These are phyloP conservation scores for Bipolaris sorokiniana DNA, from an alignment of 2,329 filamentous ascomycete species.

Conservation along the genomic window DNA sequence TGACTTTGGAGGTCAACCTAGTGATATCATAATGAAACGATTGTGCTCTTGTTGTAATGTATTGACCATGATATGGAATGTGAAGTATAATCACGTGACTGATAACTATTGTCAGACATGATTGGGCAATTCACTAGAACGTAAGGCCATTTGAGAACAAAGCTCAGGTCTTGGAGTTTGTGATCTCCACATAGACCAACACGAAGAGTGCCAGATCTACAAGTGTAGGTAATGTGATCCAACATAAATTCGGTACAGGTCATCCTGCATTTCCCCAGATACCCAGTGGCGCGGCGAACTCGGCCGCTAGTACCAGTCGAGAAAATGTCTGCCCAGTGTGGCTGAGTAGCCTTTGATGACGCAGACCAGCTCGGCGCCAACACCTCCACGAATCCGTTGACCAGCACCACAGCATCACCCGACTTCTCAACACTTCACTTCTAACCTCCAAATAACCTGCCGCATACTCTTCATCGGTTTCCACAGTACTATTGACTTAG, in stretches of 20 bases:
- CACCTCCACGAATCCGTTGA: not conserved
- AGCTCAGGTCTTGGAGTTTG: no score
- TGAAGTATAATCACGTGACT: not conserved
- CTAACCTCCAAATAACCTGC: not conserved
- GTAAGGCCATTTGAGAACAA: no score
- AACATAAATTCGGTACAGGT: not conserved
- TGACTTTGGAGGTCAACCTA: slow-evolving; percentile 18
- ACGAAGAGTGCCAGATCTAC: no score
- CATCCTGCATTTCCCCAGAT: not conserved
- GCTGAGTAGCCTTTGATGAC: slow-evolving; percentile 14
- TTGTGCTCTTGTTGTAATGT: slow-evolving; percentile 1
- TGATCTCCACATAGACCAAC: no score
- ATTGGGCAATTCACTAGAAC: not conserved
- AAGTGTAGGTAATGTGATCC: no score
- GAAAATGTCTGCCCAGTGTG: slow-evolving; percentile 10
- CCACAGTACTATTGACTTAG: not conserved
- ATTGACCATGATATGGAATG: not conserved
- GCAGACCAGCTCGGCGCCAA: slow-evolving; percentile 19
- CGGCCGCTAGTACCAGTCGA: slow-evolving; percentile 3
- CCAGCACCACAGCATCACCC: not conserved
- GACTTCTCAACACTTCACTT: not conserved
- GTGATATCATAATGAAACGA: slow-evolving; percentile 21
- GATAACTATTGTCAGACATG: not conserved
- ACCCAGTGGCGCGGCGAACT: not conserved
- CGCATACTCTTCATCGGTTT: not conserved